Evolutionary conservation across 805 yeast species (phyloP).

Genomic region (Sungouiella blattae): DNA sequence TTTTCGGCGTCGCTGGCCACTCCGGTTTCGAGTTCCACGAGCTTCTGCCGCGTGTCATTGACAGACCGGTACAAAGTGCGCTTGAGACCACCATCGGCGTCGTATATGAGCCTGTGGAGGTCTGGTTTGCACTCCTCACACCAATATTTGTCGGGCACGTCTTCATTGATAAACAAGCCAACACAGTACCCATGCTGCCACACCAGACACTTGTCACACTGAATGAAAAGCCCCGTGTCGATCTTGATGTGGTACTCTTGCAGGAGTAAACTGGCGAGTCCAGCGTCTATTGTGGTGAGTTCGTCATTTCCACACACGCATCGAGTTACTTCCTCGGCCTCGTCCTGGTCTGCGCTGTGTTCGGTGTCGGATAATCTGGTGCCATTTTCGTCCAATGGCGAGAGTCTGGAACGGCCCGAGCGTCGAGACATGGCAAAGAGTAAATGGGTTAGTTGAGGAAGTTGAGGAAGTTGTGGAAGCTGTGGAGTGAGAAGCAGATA

Average conservation of each 20-base stretch:
- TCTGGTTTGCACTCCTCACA: conserved; percentile 91
- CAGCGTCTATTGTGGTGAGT: conserved; percentile 23
- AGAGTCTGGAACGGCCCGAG: conserved; percentile 14
- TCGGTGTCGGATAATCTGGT: conserved; percentile 7
- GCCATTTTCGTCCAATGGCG: conserved; percentile 1
- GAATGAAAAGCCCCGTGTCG: conserved; percentile 67
- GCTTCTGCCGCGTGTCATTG: conserved; percentile 39
- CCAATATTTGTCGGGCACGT: conserved; percentile 91
- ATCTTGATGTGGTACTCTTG: conserved; percentile 34
- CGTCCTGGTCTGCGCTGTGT: conserved; percentile 22
- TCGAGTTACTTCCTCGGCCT: conserved; percentile 40
- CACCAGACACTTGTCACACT: conserved; percentile 85
- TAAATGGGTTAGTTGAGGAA: too few species aligned
- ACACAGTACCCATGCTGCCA: conserved; percentile 99
- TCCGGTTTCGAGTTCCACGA: conserved; percentile 16
- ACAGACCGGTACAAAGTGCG: conserved; percentile 40
- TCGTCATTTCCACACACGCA: conserved; percentile 43
- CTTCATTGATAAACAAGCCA: conserved; percentile 68
- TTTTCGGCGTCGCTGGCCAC: conserved; percentile 1
- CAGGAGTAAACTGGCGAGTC: conserved; percentile 22
- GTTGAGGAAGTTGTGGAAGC: too few species aligned
- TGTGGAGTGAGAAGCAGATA: too few species aligned
- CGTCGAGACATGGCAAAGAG: conserved; percentile 19
- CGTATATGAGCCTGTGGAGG: conserved; percentile 54
- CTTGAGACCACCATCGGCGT: conserved; percentile 4